Conservation (phyloP, 345 rosid species). For the Luvunga scandens region DNA sequence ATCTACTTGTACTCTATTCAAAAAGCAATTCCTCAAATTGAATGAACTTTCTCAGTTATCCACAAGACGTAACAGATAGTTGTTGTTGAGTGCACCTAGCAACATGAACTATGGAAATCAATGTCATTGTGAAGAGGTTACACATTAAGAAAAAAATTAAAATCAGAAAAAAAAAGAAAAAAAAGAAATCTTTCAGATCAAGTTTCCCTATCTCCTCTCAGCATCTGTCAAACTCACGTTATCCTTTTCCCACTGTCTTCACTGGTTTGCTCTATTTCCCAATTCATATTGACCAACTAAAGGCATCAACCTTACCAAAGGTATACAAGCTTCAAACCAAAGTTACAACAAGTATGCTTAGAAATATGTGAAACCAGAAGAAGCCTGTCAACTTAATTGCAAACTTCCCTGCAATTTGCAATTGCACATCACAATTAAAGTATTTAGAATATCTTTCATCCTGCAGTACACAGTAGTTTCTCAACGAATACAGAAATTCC, state of each 20-base stretch:
- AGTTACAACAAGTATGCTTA: not conserved
- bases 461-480: conserved; percentile 97
- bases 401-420: conserved; percentile 5
- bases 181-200: not conserved
- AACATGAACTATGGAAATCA: not conserved
- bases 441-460: conserved; percentile 30
- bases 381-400: not conserved
- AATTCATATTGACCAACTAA: not conserved
- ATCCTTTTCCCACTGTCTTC: not conserved
- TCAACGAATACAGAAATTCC: conserved; percentile 80
- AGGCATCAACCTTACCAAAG: not conserved
- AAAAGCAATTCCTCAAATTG: not conserved
- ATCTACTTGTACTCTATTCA: not conserved
- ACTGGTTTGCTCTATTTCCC: not conserved
- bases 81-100: not conserved
- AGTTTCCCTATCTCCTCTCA: not conserved
- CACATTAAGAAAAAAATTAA: not conserved
- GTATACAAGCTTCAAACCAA: not conserved
- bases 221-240: not conserved
- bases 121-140: not conserved
- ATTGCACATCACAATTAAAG: not conserved
- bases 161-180: not conserved
- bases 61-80: not conserved
- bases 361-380: not conserved
- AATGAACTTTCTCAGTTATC: not conserved